Base-by-base conservation (phyloP, 1,284 basidiomycete species). In the Farysia itapuensis region DNA sequence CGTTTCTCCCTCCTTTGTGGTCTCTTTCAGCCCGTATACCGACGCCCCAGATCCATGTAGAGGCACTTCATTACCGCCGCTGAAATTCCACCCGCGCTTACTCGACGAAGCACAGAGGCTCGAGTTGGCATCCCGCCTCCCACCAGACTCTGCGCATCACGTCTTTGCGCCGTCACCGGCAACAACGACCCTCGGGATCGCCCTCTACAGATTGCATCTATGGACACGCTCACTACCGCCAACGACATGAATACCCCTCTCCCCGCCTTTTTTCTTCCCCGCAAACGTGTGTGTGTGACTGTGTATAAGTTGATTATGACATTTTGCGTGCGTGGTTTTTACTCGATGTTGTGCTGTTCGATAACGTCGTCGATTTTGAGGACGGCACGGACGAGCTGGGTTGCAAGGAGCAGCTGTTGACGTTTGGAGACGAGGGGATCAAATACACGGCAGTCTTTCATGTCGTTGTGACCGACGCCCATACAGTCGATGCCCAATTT, bases 341-440 rank as follows among this genome's bases (percentile, higher is more conserved):
- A 64, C 46, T 70, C 67, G 36, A 70, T 59, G 43, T 67, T 64
- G 41, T 70, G 67, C 45, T 70, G 67, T 28, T 70, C 67, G 34
- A 70, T 70, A 29, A 77, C 75, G 50, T 77, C 75, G 49, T 77
- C 75, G 43, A 77, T 76, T 51, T 73, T 75, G 24, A 80, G 68
- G 18, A 79, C 77, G 13, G 78, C 75, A 22, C 79, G 56, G 1
- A 78, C 77, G 29, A 92, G 87, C 83, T 98, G 94, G 26, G 93
- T 96, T n/a, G 95, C 94, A 35, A 98, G 81, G 53, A 97, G 80
- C 78, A 94, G 92, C 77, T 98, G 95, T 78, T 97, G 93, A 71
- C 94, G 83, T 81, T 98, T 98, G 33, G 90, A 92, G 75, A 98
- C 94, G 53, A 97, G 81, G 22, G 94, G 93, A 77, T 98, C 94